These are phyloP conservation scores for Rubroshorea leprosula DNA, from an alignment of 345 rosid species.

Conservation along the genomic window DNA sequence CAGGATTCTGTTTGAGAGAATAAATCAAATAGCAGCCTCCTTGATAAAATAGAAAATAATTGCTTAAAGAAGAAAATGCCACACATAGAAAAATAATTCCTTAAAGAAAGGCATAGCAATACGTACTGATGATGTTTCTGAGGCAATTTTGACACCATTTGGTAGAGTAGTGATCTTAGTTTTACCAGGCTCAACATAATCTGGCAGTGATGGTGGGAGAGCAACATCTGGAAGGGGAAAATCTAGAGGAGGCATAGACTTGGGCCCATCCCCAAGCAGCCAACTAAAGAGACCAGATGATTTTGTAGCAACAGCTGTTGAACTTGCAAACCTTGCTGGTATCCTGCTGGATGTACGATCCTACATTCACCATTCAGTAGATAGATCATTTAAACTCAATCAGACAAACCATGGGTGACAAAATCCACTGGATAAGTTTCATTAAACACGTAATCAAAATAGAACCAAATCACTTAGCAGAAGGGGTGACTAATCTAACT, in stretches of 20 bases:
- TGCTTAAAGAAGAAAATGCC: conserved; percentile 14
- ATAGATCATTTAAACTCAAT: conserved; percentile 8
- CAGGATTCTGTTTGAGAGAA: conserved; percentile 49
- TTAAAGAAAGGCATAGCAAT: conserved; percentile 20
- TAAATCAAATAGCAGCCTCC: conserved; percentile 11
- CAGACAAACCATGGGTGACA: neutral
- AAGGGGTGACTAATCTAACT: neutral
- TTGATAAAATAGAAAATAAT: conserved; percentile 10
- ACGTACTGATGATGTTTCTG: conserved; percentile 48
- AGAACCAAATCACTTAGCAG: neutral
- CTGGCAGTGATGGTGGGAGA: conserved; percentile 63
- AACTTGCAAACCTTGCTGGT: conserved; percentile 40
- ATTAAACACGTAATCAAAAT: too few species aligned
- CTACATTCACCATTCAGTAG: conserved; percentile 21
- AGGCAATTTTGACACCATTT: conserved; percentile 54
- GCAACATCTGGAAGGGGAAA: conserved; percentile 56
- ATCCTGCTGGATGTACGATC: conserved; percentile 20
- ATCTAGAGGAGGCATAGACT: conserved; percentile 42
- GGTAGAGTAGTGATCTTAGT: conserved; percentile 54
- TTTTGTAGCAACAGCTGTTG: conserved; percentile 49
- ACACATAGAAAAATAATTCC: conserved; percentile 12
- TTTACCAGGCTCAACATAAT: conserved; percentile 56
- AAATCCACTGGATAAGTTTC: conserved; percentile 2
- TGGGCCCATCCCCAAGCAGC: conserved; percentile 55
- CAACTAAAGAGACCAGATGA: conserved; percentile 57